Base-by-base conservation (phyloP, 257 asterid genomes). In the Schizonepeta tenuifolia region DNA sequence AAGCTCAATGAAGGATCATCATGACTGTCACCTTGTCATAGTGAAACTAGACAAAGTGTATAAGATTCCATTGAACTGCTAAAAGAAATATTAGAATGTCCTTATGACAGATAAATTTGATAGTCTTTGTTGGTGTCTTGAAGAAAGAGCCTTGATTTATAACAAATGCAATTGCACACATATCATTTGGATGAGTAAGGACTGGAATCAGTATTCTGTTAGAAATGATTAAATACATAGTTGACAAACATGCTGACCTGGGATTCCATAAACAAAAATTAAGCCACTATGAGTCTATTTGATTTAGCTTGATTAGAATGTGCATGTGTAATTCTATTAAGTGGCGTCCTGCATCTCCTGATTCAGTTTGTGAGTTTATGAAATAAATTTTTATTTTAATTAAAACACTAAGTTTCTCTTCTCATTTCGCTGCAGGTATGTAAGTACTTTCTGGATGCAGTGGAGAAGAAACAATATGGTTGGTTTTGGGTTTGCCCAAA, bases 401-500 rank as follows among this genome's bases (percentile, higher is more conserved):
- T 40, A 17, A 38, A 20, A 20, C 5, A 5, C 41, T 44, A 55
- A 41, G 36, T 71, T 20, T 64, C 62, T 61, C 40, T 46, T 70
- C 57, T 67, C 46, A 55, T 74, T 20, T 69, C 6, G 43, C 54
- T 79, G 73, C 80, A 93, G 98, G 96, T 93, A 38, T 93, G 98
- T 66, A 93, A 93, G 69, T 57, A 82, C 88, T 93, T 93, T 76
- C 75, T 93, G 88, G 98, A 93, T 3, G 99, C 99, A 65, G 99
- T 95, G 88, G 99, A 95, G 85, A 95, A 92, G 78, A 90, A 92
- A 78, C 99, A 95, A 79, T 92, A 95, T 73, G 98, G 99, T 77
- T 95, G 97, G 96, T 92, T 95, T 82, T 95, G 99, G 99, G 84
- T 35, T 63, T 95, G 98, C 77, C 99, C 99, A 49, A 95, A 95